Base-by-base conservation (phyloP, 2,329 filamentous ascomycete genomes). In the Ambrosiella beaveri region DNA sequence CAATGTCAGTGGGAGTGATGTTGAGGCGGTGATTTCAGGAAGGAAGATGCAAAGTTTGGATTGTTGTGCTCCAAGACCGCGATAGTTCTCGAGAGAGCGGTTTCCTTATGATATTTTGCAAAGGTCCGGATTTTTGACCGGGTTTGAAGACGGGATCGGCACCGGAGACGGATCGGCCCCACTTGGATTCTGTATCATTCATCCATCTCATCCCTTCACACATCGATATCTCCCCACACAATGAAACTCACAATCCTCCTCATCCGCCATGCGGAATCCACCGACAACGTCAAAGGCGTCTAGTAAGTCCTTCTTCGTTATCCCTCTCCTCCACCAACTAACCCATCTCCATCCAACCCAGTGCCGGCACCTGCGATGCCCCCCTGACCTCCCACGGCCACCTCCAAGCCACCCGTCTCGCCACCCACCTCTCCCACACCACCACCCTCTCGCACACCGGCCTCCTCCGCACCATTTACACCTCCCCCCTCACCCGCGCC, bases 251-350 rank as follows among this genome's bases (percentile, higher is more conserved):
- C 45, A 54, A 61, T 95, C 58, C 81, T 89, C 65, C 76, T 95
- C 64, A 81, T 95, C 65, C 83, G 89, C 59, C 89, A 95, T 74
- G 89, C 84, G 66, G 89, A 95, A 72, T 91, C 88, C 13, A 86
- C 94, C 63, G 86, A 95, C 71, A 95, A 95, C 68, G 84, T 93
- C 60, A 85, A 84, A 45, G 79, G 82, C 57, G 71, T 87, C 61
- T 90, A 86, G 84, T 87, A 74, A 65, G 78, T 59, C 17, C 38
- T 7, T 54, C 37, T 41, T 38, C n/a, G 44, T n/a, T 27, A 9
- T 6, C 61, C 61, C 17, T 13, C n/a, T 39, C 41, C 12, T 57
- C 49, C 53, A 57, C 47, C 61, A 54, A 56, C 57, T 41, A 54
- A 54, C 53, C n/a, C 9, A 12, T 1, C 36, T 12, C 45, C 36